phyloP scores from a whole-genome alignment of 345 rosid genomes.

The Eucalyptus virginea region DNA sequence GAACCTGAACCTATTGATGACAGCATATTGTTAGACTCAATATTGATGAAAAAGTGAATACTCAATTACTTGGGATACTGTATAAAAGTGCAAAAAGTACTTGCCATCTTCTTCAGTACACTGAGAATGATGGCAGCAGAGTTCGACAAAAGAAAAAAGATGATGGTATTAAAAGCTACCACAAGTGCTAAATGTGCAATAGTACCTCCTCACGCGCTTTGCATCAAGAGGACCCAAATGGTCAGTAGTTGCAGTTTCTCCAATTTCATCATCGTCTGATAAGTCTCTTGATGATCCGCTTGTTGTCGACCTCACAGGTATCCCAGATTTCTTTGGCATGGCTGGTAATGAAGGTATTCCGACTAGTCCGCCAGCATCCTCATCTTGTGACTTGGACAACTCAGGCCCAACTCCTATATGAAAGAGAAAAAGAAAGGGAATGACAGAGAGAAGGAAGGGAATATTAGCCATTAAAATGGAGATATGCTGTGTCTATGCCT shows the following conservation, averaged over 20 bases:
- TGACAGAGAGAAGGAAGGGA: background rate
- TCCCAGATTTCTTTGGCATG: conserved; percentile 22
- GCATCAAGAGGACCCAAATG: conserved; percentile 56
- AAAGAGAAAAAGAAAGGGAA: background rate
- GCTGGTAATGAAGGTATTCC: conserved; percentile 17
- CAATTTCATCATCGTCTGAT: conserved; percentile 77
- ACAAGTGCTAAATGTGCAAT: background rate
- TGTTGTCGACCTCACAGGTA: conserved; percentile 29
- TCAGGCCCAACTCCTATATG: background rate
- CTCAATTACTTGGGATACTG: background rate
- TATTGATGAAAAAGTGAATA: background rate
- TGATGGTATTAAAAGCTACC: background rate
- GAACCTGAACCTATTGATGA: background rate
- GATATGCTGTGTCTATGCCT: background rate
- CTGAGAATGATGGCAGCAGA: background rate
- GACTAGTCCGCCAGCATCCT: conserved; percentile 13
- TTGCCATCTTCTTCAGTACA: background rate
- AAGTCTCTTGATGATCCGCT: conserved; percentile 77
- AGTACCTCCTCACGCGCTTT: conserved; percentile 81
- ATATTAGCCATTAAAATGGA: background rate
- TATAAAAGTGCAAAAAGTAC: background rate
- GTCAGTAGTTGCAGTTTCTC: conserved; percentile 53
- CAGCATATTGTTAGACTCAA: background rate
- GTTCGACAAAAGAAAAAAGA: background rate
- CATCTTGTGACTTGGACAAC: conserved; percentile 12